Conservation (phyloP, 1,139 yeast species). For the Schwanniomyces etchellsii region DNA sequence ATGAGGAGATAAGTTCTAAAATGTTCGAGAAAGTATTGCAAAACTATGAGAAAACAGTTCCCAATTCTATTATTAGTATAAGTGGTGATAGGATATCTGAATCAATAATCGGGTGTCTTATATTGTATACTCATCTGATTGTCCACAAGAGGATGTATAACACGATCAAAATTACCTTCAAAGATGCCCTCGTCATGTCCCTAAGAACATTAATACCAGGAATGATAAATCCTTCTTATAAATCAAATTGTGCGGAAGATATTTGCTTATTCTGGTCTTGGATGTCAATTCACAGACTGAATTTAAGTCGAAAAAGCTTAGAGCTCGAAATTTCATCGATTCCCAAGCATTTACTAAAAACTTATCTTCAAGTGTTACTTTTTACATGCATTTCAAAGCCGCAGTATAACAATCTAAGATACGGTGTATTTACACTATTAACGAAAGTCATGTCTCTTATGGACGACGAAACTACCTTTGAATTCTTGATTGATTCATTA, state of each 20-base stretch:
- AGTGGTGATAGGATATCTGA: constrained; percentile 22
- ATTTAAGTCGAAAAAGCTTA: constrained; percentile 11
- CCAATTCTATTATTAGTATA: constrained; percentile 19
- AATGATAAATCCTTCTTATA: constrained; percentile 25
- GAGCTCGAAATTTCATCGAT: constrained; percentile 27
- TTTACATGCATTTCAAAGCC: constrained; percentile 13
- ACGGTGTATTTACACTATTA: constrained; percentile 40
- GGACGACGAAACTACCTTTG: constrained; percentile 53
- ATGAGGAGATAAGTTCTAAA: constrained; percentile 22
- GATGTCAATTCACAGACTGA: constrained; percentile 27
- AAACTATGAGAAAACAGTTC: constrained; percentile 30
- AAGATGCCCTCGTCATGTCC: constrained; percentile 29
- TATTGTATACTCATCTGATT: constrained; percentile 22
- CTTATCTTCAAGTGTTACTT: constrained; percentile 31
- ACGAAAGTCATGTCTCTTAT: constrained; percentile 51
- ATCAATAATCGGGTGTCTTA: constrained; percentile 26
- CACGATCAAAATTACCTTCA: constrained; percentile 17
- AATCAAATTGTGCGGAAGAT: constrained; percentile 23
- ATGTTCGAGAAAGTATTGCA: constrained; percentile 29
- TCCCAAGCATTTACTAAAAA: constrained; percentile 24
- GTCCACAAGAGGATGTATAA: constrained; percentile 12
- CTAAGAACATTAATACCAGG: constrained; percentile 33
- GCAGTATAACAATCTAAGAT: constrained; percentile 16
- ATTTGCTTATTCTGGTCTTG: constrained; percentile 34
- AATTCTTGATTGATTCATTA: constrained; percentile 61